Base-by-base conservation (phyloP, 2,329 filamentous ascomycete genomes). In the Diplodia scrobiculata region DNA sequence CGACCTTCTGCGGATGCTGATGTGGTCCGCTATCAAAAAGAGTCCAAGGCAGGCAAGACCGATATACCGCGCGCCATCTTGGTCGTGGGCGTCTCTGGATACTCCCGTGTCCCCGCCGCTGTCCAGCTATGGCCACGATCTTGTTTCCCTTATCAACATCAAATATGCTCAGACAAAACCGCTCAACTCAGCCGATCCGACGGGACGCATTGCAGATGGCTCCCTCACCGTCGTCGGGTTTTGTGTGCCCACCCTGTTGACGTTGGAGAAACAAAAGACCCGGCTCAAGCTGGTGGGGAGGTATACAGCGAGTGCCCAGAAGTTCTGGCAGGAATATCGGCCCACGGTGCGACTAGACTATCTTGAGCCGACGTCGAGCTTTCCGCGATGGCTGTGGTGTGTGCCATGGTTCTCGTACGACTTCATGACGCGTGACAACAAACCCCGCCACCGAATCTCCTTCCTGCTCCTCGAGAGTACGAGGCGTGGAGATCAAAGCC, bases 381-480 rank as follows among this genome's bases (percentile, higher is more conserved):
- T 48, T 17, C 27, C 55, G 11, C 38, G 27, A 17, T 29, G 36
- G 36, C 17, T 60, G 6, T 60, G 21, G 14, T 60, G 55, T 17
- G 41, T 60, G 27, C 55, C 55, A 19, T 60, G 55, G 55, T 60
- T 60, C n/a, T 60, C 55, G 3, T 60, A 47, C 41, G 55, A 60
- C 27, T 60, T 60, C 38, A 32, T 32, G n/a, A 19, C 41, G 9
- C 41, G 55, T 5, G 55, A 60, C 10, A 48, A 34, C 38, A 60
- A 34, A 11, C 55, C 41, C 3, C 27, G 38, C 11, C 55, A 60
- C 27, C 55, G 55, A 9, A 21, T 47, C 17, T 60, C 38, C 13
- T 60, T 32, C 10, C 5, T 60, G 55, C 27, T 60, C 9, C 55
- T 60, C 9, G 41, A 60, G n/a, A 5, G 14, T 1, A 41, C 25